phyloP scores from a whole-genome alignment of 192 early-diverging fungal genomes.

The Podila minutissima region DNA sequence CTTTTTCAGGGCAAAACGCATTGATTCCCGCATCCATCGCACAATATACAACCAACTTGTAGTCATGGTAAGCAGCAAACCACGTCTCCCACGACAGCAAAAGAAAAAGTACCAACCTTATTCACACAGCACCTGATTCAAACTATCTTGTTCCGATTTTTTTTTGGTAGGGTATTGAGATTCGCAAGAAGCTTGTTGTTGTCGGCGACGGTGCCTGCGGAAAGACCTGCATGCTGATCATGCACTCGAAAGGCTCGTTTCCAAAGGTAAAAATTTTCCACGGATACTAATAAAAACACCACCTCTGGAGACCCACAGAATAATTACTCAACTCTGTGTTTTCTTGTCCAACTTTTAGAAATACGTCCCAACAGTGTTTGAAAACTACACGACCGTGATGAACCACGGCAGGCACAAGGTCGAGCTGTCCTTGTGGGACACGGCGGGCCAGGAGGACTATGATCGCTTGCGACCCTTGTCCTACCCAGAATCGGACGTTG shows the following conservation, averaged over 20 bases:
- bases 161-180: conserved; percentile 21
- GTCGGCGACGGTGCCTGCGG: conserved; percentile 87
- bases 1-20: no score
- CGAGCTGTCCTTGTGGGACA: conserved; percentile 79
- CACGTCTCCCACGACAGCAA: no score
- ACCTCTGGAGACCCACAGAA: no score
- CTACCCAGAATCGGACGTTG: conserved; percentile 74
- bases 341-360: conserved; percentile 39
- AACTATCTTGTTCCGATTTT: conserved; percentile 3
- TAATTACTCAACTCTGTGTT: background rate
- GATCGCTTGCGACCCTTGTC: conserved; percentile 75
- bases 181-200: conserved; percentile 79
- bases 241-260: conserved; percentile 76
- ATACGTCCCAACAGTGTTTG: conserved; percentile 80
- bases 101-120: no score
- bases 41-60: no score
- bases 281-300: background rate
- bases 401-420: conserved; percentile 64
- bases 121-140: no score
- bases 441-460: conserved; percentile 80
- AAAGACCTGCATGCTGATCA: conserved; percentile 80
- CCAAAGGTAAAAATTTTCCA: conserved; percentile 67
- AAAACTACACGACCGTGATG: conserved; percentile 72
- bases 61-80: no score
- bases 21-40: no score